Evolutionary conservation across 208 protist genomes (phyloP).

Genomic region (Acanthamoeba triangularis): DNA sequence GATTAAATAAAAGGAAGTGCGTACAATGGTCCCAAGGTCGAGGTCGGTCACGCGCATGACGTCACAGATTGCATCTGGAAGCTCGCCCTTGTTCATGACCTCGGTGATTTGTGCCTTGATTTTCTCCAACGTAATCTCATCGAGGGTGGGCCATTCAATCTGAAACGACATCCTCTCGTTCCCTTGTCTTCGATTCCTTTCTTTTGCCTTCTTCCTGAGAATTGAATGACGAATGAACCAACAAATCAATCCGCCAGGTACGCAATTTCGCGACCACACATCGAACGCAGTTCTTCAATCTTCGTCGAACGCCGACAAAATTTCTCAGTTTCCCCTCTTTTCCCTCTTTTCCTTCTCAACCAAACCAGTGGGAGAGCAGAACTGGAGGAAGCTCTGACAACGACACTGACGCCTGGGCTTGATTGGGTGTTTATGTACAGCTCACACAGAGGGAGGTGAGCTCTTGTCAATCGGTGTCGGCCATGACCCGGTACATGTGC

Average conservation of each 20-base stretch:
- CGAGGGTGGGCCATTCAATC: constrained; percentile 51
- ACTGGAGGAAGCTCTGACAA: too few relatives aligned
- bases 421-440: too few relatives aligned
- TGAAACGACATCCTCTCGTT: constrained; percentile 36
- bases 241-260: not conserved
- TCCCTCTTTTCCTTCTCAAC: not conserved
- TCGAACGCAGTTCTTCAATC: not conserved
- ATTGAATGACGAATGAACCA: not conserved
- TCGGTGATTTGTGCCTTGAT: constrained; percentile 39
- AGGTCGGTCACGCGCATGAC: constrained; percentile 19
- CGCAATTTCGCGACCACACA: not conserved
- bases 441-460: not conserved
- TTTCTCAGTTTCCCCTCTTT: not conserved
- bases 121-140: constrained; percentile 34
- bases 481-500: constrained; percentile 20
- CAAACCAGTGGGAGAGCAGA: too few relatives aligned
- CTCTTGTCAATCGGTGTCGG: not conserved
- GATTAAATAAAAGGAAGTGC: not conserved
- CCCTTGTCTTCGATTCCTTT: not conserved
- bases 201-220: not conserved
- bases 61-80: constrained; percentile 69
- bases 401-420: too few relatives aligned
- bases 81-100: constrained; percentile 50
- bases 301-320: not conserved
- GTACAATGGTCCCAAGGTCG: not conserved